Conservation (phyloP, 345 rosid genomes). For the Corymbia maculata region DNA sequence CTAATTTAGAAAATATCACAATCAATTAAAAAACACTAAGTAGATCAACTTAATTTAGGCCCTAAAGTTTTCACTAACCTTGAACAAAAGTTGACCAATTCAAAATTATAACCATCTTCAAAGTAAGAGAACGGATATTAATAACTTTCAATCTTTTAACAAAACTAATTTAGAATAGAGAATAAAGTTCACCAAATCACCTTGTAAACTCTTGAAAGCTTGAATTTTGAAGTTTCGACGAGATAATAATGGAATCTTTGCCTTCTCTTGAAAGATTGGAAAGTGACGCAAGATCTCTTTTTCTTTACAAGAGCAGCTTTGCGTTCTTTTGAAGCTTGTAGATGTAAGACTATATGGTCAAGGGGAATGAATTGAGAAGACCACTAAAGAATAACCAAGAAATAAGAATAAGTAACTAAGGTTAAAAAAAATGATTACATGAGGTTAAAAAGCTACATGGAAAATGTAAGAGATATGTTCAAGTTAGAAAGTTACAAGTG, state of each 20-base stretch:
- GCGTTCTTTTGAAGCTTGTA: background rate
- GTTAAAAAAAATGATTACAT: background rate
- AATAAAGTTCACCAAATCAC: background rate
- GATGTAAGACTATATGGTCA: background rate
- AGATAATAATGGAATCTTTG: background rate
- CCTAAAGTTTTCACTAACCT: background rate
- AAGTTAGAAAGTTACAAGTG: background rate
- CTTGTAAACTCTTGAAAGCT: background rate
- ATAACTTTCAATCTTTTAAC: background rate
- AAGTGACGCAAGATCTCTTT: background rate
- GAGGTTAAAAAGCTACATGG: background rate
- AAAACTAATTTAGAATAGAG: too few species aligned
- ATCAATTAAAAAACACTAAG: too few species aligned
- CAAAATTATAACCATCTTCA: background rate
- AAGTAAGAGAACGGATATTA: background rate
- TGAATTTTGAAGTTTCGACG: background rate
- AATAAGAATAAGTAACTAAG: background rate
- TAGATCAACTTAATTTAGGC: background rate
- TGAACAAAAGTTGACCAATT: background rate
- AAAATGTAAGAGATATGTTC: background rate
- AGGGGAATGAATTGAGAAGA: background rate
- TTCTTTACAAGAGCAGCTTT: background rate
- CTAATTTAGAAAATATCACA: background rate
- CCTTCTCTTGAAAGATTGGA: background rate
- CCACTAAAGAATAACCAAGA: background rate